Evolutionary conservation across 306 rosid genomes (phyloP).

Genomic region (Citrullus mucosospermus): DNA sequence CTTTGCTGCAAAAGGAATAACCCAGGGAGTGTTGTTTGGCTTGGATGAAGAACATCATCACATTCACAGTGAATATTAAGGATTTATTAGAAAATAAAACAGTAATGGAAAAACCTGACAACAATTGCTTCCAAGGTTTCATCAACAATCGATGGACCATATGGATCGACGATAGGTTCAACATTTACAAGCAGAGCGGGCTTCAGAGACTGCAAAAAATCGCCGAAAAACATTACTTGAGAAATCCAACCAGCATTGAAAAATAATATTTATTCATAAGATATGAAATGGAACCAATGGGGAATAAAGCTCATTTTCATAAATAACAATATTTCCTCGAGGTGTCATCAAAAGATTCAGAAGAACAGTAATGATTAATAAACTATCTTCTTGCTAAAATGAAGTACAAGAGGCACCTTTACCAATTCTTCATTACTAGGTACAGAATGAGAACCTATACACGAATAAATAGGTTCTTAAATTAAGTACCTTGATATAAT

Average conservation of each 20-base stretch:
- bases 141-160: conserved; percentile 81
- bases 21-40: background rate
- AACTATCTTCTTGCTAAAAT: background rate
- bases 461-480: background rate
- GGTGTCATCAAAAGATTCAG: background rate
- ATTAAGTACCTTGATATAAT: conserved; percentile 62
- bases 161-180: conserved; percentile 78
- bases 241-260: background rate
- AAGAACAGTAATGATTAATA: background rate
- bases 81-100: conserved; percentile 14
- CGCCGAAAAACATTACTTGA: background rate
- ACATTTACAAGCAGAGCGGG: conserved; percentile 60
- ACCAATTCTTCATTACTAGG: background rate
- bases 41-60: background rate
- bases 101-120: conserved; percentile 54
- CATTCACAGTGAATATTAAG: background rate
- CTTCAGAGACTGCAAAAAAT: conserved; percentile 57
- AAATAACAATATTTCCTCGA: background rate
- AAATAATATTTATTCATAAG: background rate
- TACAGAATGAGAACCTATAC: background rate
- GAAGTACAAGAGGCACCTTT: background rate
- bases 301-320: background rate
- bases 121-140: conserved; percentile 79
- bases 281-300: background rate
- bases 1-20: conserved; percentile 44